Base-by-base conservation (phyloP, 192 early-diverging fungal genomes). In the Backusella sp. region DNA sequence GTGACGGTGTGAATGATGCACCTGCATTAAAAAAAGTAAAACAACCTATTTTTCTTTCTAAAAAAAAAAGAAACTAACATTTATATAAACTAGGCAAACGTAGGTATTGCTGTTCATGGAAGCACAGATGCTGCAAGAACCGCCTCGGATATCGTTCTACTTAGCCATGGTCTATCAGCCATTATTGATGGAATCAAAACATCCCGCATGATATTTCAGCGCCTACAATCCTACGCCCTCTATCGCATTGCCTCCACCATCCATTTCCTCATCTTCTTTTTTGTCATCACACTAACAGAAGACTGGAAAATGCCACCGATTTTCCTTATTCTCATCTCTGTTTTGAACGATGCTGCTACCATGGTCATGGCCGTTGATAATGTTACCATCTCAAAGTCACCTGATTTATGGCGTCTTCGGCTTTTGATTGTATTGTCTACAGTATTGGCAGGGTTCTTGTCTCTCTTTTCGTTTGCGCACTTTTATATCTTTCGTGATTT, bases 1-100 rank as follows among this genome's bases (percentile, higher is more conserved):
- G 93, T 37, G 93, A 94, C 77, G 93, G 93, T 83, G 91, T 94
- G 6, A 94, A 94, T 79, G 93, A 94, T 70, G 93, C 93, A 6
- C 92, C 93, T 21, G 93, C 93, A 0, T 74, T 94, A 32, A 93
- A 93, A 82, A 93, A 94, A 79, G 90, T 75, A 75, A 46, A 26
- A 19, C 8, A 94, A 1, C 93, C 95, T 79, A 96, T 98, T 84
- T 95, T 49, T n/a, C 0, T 49, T 4, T 49, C n/a, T 52, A 15
- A 52, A 52, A 52, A 94, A 41, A 92, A 28, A 28, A 28, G 1
- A 28, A 28, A 28, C 28, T 28, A 28, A 28, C 44, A 39, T 39
- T 39, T 19, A 26, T n/a, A 52, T 52, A 39, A 39, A 39, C 9
- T 11, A 75, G 74, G 75, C 92, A 65, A 91, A 93, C 79, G 92